Evolutionary conservation across 164 flowering plant species (phyloP), one percentile per base, ranked within the genome.

Genomic region (Nymphaea thermarum): DNA sequence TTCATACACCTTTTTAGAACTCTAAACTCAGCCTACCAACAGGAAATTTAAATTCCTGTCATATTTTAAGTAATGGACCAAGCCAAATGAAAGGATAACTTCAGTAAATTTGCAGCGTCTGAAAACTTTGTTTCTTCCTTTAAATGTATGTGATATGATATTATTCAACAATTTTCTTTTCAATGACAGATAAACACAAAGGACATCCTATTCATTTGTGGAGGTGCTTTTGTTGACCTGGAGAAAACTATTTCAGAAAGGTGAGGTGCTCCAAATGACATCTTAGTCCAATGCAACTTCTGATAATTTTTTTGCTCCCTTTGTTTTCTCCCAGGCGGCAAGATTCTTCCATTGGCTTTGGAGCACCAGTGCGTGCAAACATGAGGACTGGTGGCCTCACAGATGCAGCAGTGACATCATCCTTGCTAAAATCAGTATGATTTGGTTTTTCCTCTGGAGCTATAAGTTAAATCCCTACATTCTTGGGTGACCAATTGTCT

Each of bases 321-420:
- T 47, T 47, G 12, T 60, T 6, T 18, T 14, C 51, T 60, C 42
- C 65, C 80, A 94, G 99, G 75, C 92, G 96, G 67, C 98, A 92
- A 74, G 99, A 95, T 80, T 92, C 99, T 65, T 95, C 99, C 43
- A 95, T 95, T 75, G 99, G 99, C 67, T 92, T 95, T 78, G 98
- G 98, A 74, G 99, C 99, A 73, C 98, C 99, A 67, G 93, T 95
- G 66, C 96, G 99, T 76, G 91, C 97, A 51, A 95, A 89, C 79
- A 90, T 95, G 97, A 85, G 94, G 75, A 74, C 86, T 45, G 80
- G 88, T 73, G 92, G 93, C 66, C 73, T 82, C 25, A 85, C 83
- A 64, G 78, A 77, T 80, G 86, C 96, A 69, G 86, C 76, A 66
- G 84, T 95, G 43, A 83, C 94, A 43, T 90, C 99, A 62, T 84